A percentile compares a stretch with the other conserved stretches of the same genome.
Conservation (phyloP, 306 rosid species). For the Glycine latifolia region DNA sequence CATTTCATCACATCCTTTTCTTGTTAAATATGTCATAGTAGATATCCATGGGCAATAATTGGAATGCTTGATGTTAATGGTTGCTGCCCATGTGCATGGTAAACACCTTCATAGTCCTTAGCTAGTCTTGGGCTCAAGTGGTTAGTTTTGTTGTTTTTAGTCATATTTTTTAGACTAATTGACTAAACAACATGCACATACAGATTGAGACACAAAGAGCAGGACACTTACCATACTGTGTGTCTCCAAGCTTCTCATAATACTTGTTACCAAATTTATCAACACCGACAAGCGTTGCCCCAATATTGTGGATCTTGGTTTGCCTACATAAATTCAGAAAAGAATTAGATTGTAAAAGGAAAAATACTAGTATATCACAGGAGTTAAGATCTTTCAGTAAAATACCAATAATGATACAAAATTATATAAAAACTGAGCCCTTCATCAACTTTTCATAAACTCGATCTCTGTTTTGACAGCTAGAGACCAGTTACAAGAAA, state of each 20-base stretch:
- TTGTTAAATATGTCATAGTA: slow-evolving; percentile 11
- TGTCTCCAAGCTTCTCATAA: slow-evolving; percentile 70
- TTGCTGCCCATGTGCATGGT: slow-evolving; percentile 18
- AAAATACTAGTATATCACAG: not conserved
- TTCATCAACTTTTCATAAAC: not conserved
- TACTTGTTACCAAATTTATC: slow-evolving; percentile 94
- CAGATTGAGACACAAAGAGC: slow-evolving; percentile 15
- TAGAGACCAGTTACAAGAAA: not conserved
- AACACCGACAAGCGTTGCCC: slow-evolving; percentile 90
- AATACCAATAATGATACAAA: not conserved
- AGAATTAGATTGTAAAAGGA: slow-evolving; percentile 28
- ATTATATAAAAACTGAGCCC: not conserved
- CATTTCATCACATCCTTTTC: slow-evolving; percentile 21
- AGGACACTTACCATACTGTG: slow-evolving; percentile 71
- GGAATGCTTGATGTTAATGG: slow-evolving; percentile 23
- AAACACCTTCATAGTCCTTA: no score
- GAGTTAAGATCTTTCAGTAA: slow-evolving; percentile 27
- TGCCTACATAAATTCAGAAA: slow-evolving; percentile 66
- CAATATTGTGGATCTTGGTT: slow-evolving; percentile 97
- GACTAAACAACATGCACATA: slow-evolving; percentile 7
- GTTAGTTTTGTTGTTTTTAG: slow-evolving; percentile 4
- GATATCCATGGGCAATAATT: slow-evolving; percentile 20
- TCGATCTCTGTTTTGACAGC: not conserved
- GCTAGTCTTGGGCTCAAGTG: slow-evolving; percentile 11
- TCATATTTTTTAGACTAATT: slow-evolving; percentile 28